Percentiles rank a stretch among this genome's conserved stretches.
phyloP scores from a whole-genome alignment of 148 eudicot genomes.

The Chenopodium suecicum region DNA sequence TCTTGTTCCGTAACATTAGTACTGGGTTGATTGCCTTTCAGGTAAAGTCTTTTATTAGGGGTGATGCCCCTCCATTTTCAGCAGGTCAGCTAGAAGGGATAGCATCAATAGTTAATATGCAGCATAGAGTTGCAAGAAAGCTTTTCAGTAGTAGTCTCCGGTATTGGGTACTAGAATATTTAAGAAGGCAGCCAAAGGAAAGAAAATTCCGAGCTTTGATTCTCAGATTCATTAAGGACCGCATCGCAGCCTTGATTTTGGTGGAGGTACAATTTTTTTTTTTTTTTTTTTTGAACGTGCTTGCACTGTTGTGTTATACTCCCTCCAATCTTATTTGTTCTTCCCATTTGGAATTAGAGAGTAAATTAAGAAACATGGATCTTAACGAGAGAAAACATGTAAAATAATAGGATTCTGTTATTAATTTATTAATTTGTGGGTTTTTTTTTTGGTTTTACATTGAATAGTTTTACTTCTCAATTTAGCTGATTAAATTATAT shows the following conservation, averaged over 20 bases:
- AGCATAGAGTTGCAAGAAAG: constrained; percentile 54
- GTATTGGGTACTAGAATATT: constrained; percentile 85
- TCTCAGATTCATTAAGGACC: constrained; percentile 88
- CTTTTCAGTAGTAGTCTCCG: constrained; percentile 67
- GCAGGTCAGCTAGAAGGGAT: constrained; percentile 87
- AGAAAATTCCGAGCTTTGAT: constrained; percentile 68
- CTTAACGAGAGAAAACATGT: too few species aligned
- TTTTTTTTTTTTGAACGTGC: not conserved
- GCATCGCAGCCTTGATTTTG: constrained; percentile 78
- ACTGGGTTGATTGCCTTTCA: constrained; percentile 20
- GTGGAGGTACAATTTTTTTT: constrained; percentile 56
- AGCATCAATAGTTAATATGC: constrained; percentile 65
- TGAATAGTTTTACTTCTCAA: too few species aligned
- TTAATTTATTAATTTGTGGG: too few species aligned
- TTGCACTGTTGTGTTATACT: not conserved
- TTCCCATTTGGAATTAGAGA: too few species aligned
- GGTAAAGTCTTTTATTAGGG: constrained; percentile 92
- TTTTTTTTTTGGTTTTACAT: too few species aligned
- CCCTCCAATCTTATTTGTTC: too few species aligned
- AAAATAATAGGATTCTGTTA: too few species aligned
- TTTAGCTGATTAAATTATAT: too few species aligned
- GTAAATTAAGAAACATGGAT: too few species aligned
- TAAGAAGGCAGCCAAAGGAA: constrained; percentile 76
- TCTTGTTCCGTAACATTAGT: not conserved
- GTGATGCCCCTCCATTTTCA: constrained; percentile 72